phyloP scores from a whole-genome alignment of 2,329 filamentous ascomycete genomes.

The Coniochaeta sp. region DNA sequence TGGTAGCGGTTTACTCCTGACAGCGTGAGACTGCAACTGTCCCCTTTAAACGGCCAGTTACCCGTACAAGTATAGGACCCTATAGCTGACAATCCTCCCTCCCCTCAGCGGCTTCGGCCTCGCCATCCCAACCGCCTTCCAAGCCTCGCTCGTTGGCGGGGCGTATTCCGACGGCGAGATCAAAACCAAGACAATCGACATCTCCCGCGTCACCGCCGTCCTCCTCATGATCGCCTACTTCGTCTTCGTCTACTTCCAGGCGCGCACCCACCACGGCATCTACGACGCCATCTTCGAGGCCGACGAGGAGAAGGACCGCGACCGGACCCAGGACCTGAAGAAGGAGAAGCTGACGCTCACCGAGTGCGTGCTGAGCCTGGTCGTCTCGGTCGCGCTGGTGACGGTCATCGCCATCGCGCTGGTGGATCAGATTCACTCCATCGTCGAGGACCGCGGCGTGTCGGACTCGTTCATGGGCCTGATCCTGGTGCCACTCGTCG shows the following conservation, averaged over 20 bases:
- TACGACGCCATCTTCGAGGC: constrained; percentile 66
- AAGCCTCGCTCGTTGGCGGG: constrained; percentile 31
- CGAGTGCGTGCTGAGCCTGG: constrained; percentile 61
- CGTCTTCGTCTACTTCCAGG: constrained; percentile 65
- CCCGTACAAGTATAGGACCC: neutral
- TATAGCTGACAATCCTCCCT: neutral
- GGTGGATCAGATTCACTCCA: constrained; percentile 62
- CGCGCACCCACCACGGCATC: constrained; percentile 68
- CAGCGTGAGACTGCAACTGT: constrained; percentile 57
- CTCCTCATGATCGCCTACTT: constrained; percentile 64
- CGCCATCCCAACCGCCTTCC: constrained; percentile 49
- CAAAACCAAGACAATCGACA: constrained; percentile 45
- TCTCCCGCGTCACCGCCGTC: constrained; percentile 65
- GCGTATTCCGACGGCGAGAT: constrained; percentile 30
- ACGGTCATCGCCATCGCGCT: constrained; percentile 67
- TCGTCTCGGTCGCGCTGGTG: constrained; percentile 59
- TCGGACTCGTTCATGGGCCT: constrained; percentile 56
- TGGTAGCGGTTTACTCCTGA: constrained; percentile 68
- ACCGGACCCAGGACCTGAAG: constrained; percentile 49
- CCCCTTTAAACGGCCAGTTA: neutral
- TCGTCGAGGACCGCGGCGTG: constrained; percentile 36
- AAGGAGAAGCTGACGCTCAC: constrained; percentile 68
- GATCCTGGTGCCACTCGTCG: constrained; percentile 74
- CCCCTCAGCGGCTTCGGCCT: constrained; percentile 36
- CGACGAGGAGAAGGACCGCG: constrained; percentile 62